A percentile compares a stretch with the other conserved stretches of the same genome.
Conservation (phyloP, 1,139 yeast genomes). For the Kodamaea suecica region DNA sequence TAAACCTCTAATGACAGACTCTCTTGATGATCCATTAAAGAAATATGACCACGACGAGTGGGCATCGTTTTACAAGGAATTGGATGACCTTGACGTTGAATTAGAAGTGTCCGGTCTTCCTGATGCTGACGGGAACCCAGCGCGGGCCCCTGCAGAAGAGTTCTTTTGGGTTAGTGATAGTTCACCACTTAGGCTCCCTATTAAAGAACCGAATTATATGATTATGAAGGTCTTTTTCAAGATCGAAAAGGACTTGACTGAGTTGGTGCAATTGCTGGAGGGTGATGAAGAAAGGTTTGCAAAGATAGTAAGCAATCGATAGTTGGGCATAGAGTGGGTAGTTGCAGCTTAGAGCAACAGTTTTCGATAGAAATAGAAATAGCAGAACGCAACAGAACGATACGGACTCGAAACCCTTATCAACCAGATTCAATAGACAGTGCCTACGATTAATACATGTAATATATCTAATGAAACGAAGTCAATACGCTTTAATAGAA, state of each 20-base stretch:
- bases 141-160: conserved; percentile 29
- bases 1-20: conserved; percentile 30
- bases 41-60: conserved; percentile 32
- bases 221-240: conserved; percentile 39
- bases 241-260: conserved; percentile 11
- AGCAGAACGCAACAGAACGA: no score
- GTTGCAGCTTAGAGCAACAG: background rate
- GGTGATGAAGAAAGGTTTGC: conserved; percentile 4
- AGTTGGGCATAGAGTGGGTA: background rate
- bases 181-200: conserved; percentile 66
- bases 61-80: conserved; percentile 25
- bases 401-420: no score
- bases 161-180: conserved; percentile 56
- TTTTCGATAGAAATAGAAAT: no score
- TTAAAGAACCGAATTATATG: conserved; percentile 64
- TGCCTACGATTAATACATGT: no score
- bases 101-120: background rate
- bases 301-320: background rate
- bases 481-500: no score
- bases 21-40: conserved; percentile 31
- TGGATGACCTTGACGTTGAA: conserved; percentile 10
- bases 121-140: background rate
- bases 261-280: conserved; percentile 8
- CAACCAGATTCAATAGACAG: no score
- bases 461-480: no score